A percentile compares a stretch with the other conserved stretches of the same genome.
phyloP scores from a whole-genome alignment of 2,329 filamentous ascomycete genomes.

The Domatiomyces globalis region DNA sequence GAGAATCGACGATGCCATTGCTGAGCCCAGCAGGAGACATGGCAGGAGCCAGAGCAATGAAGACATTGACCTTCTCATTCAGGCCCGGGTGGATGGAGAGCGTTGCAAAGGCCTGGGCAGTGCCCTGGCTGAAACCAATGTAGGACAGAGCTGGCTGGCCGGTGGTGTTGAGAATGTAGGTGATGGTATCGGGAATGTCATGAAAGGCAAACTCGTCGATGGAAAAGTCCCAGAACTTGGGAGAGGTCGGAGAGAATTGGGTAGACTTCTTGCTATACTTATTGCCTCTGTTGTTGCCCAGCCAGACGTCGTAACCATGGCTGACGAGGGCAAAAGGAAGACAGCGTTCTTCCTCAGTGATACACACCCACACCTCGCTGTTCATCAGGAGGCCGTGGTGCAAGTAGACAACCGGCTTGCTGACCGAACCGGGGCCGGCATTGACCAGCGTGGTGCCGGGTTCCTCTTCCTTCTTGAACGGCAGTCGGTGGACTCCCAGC shows the following conservation, averaged over 20 bases:
- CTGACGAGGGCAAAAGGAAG: slow-evolving; percentile 83
- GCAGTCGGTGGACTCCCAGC: slow-evolving; percentile 74
- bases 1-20: slow-evolving; percentile 79
- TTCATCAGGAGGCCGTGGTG: slow-evolving; percentile 98
- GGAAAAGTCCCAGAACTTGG: slow-evolving; percentile 89
- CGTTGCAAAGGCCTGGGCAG: slow-evolving; percentile 88
- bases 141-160: slow-evolving; percentile 76
- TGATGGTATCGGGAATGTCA: slow-evolving; percentile 89
- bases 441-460: slow-evolving; percentile 54
- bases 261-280: slow-evolving; percentile 97
- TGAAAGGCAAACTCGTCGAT: slow-evolving; percentile 98
- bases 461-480: slow-evolving; percentile 62
- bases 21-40: slow-evolving; percentile 89
- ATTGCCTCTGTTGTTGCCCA: slow-evolving; percentile 96
- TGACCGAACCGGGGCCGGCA: slow-evolving; percentile 48
- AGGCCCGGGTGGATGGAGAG: slow-evolving; percentile 82
- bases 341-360: slow-evolving; percentile 73
- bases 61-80: slow-evolving; percentile 87
- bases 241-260: slow-evolving; percentile 56
- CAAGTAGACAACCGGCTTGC: slow-evolving; percentile 80
- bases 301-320: slow-evolving; percentile 88
- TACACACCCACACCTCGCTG: slow-evolving; percentile 92
- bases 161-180: slow-evolving; percentile 77
- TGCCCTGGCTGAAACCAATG: slow-evolving; percentile 93
- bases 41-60: slow-evolving; percentile 86